A percentile compares a stretch with the other conserved stretches of the same genome.
Evolutionary conservation across 257 asterid species (phyloP).

Genomic region (Cinchona pubescens): DNA sequence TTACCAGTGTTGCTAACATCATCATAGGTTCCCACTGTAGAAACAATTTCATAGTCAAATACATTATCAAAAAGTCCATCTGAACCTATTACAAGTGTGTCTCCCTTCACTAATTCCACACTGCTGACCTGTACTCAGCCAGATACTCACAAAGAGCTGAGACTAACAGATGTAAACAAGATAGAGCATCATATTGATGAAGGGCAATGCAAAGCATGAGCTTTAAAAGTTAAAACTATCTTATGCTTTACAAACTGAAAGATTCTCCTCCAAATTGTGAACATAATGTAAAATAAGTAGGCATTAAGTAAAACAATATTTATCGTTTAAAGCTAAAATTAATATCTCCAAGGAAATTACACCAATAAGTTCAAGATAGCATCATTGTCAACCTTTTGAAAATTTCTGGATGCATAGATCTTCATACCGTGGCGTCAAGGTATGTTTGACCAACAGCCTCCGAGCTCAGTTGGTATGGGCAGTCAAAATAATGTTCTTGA

Average conservation of each 20-base stretch:
- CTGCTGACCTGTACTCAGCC: constrained; percentile 51
- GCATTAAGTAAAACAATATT: neutral
- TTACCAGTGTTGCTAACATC: constrained; percentile 61
- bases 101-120: constrained; percentile 70
- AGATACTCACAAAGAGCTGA: neutral
- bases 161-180: neutral
- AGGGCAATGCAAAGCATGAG: neutral
- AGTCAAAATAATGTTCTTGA: constrained; percentile 88
- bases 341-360: neutral
- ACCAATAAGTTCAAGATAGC: constrained; percentile 1
- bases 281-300: neutral
- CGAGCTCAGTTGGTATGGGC: constrained; percentile 89
- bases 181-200: neutral
- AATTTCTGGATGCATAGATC: constrained; percentile 12
- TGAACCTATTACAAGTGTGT: constrained; percentile 66
- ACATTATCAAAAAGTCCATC: constrained; percentile 86
- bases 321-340: too few species aligned
- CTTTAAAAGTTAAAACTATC: neutral
- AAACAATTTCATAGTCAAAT: constrained; percentile 58
- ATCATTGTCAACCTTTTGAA: neutral
- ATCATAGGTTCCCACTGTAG: constrained; percentile 35
- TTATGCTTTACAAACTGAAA: neutral
- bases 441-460: constrained; percentile 78
- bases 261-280: neutral
- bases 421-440: constrained; percentile 78